Conservation (phyloP, 495 filamentous ascomycete species). For the Hamigera avellanea region DNA sequence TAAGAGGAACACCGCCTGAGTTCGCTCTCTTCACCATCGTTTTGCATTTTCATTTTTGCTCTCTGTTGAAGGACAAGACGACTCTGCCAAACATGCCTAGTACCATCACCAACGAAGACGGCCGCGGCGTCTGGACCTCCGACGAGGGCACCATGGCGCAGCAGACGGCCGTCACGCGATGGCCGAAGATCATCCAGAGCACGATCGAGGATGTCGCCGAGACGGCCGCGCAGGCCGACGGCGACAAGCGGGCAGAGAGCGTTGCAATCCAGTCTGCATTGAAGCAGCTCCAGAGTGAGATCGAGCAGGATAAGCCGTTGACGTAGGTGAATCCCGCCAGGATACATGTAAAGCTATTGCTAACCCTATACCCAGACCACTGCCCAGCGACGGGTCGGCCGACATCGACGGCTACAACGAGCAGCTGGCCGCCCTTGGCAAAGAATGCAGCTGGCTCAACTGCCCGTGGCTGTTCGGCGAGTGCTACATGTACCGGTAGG, state of each 20-base stretch:
- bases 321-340: conserved; percentile 37
- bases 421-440: conserved; percentile 55
- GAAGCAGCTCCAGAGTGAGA: conserved; percentile 69
- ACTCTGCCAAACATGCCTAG: too few relatives aligned
- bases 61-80: too few relatives aligned
- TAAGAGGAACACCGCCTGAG: conserved; percentile 1
- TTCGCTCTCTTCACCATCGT: background rate
- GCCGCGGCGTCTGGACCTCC: conserved; percentile 6
- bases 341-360: too few relatives aligned
- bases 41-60: too few relatives aligned
- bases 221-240: conserved; percentile 21
- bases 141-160: conserved; percentile 4
- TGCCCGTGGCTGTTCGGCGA: conserved; percentile 75
- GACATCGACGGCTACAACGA: conserved; percentile 66
- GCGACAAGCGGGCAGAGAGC: conserved; percentile 51
- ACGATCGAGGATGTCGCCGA: conserved; percentile 37
- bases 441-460: conserved; percentile 58
- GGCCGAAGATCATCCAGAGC: conserved; percentile 41
- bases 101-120: conserved; percentile 1
- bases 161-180: conserved; percentile 4
- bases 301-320: conserved; percentile 64
- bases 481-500: conserved; percentile 75
- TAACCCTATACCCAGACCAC: conserved; percentile 35
- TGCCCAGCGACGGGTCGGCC: conserved; percentile 57
- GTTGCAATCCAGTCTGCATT: conserved; percentile 62